Base-by-base conservation (phyloP, 169 alveolate genomes). In the Plasmodium knowlesi region DNA sequence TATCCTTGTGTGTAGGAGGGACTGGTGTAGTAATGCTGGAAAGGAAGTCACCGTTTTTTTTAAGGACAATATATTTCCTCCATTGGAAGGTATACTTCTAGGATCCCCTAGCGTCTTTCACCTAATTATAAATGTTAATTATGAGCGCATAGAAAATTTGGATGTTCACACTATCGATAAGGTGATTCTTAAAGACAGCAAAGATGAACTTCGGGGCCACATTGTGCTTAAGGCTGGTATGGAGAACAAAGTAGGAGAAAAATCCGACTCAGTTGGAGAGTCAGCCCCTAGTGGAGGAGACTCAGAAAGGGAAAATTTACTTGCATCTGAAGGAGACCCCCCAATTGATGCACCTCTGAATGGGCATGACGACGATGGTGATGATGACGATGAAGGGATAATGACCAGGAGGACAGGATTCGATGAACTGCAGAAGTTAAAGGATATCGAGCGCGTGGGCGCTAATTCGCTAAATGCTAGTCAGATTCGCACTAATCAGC, bases 41-140 rank as follows among this genome's bases (percentile, higher is more conserved):
- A 92, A 89, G 25, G 85, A 93, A 43, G 97, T 95, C 32, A 57
- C 83, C 28, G 85, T 94, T 32, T 94, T 96, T 84, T 95, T 92
- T 76, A 92, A 92, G 54, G 94, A 96, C n/a, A 83, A 61, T 6
- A 92, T 39, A 5, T 76, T 78, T 70, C 78, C 94, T 61, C 84
- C 86, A 0, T 16, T 94, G 1, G 39, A 50, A 22, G 97, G 97
- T 43, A 86, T 88, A 32, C 74, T 96, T 83, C 72, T 82, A 22
- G 97, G 97, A 53, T 96, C 97, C 0, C 96, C 93, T 25, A 96
- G 96, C 92, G 88, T 82, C 53, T 80, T 94, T 39, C 96, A 93
- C 30, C 74, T 96, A 16, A 71, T 86, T 19, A 34, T 96, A 14
- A 94, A 94, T 39, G 72, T 92, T 22, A 84, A 85, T 19, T 86